Conservation (phyloP, 805 yeast genomes). For the Maudiozyma barnettii region DNA sequence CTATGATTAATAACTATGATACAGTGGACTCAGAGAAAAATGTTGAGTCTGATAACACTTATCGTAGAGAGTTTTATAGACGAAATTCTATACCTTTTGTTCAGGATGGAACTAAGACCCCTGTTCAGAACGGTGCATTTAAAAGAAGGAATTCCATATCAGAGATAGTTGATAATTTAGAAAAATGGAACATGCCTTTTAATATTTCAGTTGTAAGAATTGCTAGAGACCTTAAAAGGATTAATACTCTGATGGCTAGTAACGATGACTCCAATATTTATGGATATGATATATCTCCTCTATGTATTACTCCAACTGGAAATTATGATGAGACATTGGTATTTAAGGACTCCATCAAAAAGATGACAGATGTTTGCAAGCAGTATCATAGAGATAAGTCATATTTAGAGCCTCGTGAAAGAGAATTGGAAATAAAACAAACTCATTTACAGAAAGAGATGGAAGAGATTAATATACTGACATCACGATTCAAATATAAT, state of each 20-base stretch:
- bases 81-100: conserved; percentile 20
- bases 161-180: conserved; percentile 18
- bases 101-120: conserved; percentile 5
- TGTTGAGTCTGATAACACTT: conserved; percentile 11
- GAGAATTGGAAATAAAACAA: neutral
- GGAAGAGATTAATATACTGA: conserved; percentile 43
- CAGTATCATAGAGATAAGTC: neutral
- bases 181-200: conserved; percentile 25
- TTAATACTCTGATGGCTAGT: conserved; percentile 8
- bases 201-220: conserved; percentile 24
- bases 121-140: neutral
- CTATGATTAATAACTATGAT: conserved; percentile 22
- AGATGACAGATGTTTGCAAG: neutral
- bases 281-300: neutral
- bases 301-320: neutral
- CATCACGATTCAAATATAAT: conserved; percentile 59
- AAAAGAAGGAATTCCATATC: conserved; percentile 22
- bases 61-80: conserved; percentile 21
- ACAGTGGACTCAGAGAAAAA: conserved; percentile 12
- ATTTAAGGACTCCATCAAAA: neutral
- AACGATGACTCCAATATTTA: neutral
- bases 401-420: neutral
- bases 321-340: neutral
- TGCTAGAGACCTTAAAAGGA: conserved; percentile 21
- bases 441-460: conserved; percentile 27